Evolutionary conservation across 176 grass and related monocot species (phyloP).

Genomic region (Tillandsia fasciculata): DNA sequence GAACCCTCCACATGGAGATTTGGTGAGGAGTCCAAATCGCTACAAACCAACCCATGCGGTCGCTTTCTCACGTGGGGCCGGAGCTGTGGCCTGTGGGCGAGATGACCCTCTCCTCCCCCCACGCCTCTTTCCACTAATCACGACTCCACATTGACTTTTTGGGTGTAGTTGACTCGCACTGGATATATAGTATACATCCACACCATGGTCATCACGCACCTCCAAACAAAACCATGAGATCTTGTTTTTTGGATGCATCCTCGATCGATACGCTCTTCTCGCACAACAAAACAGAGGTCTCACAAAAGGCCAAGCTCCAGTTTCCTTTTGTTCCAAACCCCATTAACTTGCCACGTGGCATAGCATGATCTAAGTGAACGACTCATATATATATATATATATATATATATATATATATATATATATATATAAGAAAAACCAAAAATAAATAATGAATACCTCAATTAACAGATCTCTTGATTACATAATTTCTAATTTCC

Average conservation of each 20-base stretch:
- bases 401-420: neutral
- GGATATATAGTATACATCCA: neutral
- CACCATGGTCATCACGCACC: neutral
- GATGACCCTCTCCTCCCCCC: neutral
- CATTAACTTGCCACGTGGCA: no score
- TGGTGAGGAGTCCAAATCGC: neutral
- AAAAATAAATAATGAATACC: neutral
- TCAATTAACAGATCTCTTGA: slow-evolving; percentile 1
- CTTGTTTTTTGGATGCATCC: neutral
- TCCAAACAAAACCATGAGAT: neutral
- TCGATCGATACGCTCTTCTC: neutral
- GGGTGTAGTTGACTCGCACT: neutral
- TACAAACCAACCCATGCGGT: neutral
- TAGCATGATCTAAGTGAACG: no score
- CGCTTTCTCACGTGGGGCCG: neutral
- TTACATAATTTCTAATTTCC: neutral
- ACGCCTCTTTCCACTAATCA: neutral
- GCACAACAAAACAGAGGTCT: neutral
- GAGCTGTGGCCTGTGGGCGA: neutral
- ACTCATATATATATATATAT: neutral
- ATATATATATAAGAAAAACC: neutral
- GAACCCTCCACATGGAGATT: neutral
- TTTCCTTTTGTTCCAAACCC: no score
- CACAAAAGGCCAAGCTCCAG: neutral
- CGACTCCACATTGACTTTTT: neutral